A percentile compares a stretch with the other conserved stretches of the same genome.
phyloP scores from a whole-genome alignment of 768 basidiomycete species.

The Tylopilus felleus region DNA sequence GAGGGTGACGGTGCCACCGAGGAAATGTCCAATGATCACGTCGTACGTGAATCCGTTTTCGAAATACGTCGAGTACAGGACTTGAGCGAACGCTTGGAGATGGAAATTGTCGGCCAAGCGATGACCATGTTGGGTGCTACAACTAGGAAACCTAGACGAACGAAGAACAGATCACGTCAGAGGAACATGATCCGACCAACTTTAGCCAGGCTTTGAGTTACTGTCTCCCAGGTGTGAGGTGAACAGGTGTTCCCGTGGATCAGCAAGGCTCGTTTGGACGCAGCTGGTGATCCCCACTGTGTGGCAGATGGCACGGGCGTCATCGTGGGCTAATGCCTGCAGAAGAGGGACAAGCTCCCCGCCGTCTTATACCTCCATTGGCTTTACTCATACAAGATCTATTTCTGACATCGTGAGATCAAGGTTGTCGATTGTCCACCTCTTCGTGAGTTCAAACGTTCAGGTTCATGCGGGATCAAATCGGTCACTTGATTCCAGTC shows the following conservation, averaged over 20 bases:
- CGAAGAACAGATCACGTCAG: background rate
- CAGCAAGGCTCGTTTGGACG: slow-evolving; percentile 15
- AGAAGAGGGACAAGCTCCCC: too few relatives aligned
- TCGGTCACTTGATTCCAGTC: background rate
- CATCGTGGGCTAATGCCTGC: slow-evolving; percentile 1
- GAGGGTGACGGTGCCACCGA: slow-evolving; percentile 11
- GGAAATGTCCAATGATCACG: slow-evolving; percentile 17
- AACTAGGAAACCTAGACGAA: background rate
- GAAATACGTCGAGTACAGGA: slow-evolving; percentile 16
- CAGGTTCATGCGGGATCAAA: background rate
- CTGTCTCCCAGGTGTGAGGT: slow-evolving; percentile 15
- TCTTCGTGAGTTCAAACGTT: background rate
- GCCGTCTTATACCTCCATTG: background rate
- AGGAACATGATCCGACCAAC: background rate
- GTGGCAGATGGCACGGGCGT: slow-evolving; percentile 11
- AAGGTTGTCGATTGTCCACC: background rate
- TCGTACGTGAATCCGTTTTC: slow-evolving; percentile 9
- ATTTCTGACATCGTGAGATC: slow-evolving; percentile 6
- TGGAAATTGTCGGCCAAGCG: slow-evolving; percentile 12
- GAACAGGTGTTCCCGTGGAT: slow-evolving; percentile 12
- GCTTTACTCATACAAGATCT: background rate
- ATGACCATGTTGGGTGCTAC: slow-evolving; percentile 16
- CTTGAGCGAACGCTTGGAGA: slow-evolving; percentile 9
- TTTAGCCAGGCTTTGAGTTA: slow-evolving; percentile 6
- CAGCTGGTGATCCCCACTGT: slow-evolving; percentile 14